These are phyloP conservation scores for Nannizziopsis barbatae DNA, from an alignment of 2,329 filamentous ascomycete species.

Conservation along the genomic window DNA sequence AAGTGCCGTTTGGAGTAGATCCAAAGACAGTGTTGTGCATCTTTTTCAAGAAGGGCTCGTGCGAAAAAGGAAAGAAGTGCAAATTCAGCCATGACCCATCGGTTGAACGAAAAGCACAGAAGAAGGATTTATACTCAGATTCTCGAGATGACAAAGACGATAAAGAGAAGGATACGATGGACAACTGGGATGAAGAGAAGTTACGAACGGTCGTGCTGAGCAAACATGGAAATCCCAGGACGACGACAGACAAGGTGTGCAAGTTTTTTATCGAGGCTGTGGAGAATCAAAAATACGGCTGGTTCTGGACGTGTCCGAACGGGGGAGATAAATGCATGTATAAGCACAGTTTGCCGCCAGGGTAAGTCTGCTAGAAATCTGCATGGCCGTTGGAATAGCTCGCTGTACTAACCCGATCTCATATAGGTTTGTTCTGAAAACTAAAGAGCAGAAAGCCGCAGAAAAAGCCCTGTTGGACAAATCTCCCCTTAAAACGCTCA, in stretches of 20 bases:
- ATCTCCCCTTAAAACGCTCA: slow-evolving; percentile 84
- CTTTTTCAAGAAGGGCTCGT: slow-evolving; percentile 94
- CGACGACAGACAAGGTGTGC: slow-evolving; percentile 96
- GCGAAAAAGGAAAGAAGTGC: slow-evolving; percentile 95
- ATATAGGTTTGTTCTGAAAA: slow-evolving; percentile 83
- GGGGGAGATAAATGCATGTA: slow-evolving; percentile 98
- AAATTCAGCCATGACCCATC: slow-evolving; percentile 92
- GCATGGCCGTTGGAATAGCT: not conserved
- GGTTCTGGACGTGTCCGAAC: slow-evolving; percentile 98
- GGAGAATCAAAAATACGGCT: slow-evolving; percentile 96
- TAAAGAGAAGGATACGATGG: slow-evolving; percentile 82
- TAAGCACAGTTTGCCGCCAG: slow-evolving; percentile 84
- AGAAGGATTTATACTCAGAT: slow-evolving; percentile 85
- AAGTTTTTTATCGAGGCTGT: slow-evolving; percentile 96
- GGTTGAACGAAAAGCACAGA: slow-evolving; percentile 82
- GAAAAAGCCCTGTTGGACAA: slow-evolving; percentile 96
- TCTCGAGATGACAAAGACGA: slow-evolving; percentile 57
- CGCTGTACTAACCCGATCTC: not conserved
- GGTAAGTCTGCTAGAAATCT: slow-evolving; percentile 46
- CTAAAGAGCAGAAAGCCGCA: slow-evolving; percentile 86
- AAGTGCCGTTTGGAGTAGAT: slow-evolving; percentile 94
- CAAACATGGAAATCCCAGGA: slow-evolving; percentile 95
- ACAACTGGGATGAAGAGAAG: slow-evolving; percentile 97
- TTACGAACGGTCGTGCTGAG: slow-evolving; percentile 78
- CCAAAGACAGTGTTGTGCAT: slow-evolving; percentile 95